phyloP scores from a whole-genome alignment of 108 stramenopile genomes.

The Pseudonitzschia delicatissima region DNA sequence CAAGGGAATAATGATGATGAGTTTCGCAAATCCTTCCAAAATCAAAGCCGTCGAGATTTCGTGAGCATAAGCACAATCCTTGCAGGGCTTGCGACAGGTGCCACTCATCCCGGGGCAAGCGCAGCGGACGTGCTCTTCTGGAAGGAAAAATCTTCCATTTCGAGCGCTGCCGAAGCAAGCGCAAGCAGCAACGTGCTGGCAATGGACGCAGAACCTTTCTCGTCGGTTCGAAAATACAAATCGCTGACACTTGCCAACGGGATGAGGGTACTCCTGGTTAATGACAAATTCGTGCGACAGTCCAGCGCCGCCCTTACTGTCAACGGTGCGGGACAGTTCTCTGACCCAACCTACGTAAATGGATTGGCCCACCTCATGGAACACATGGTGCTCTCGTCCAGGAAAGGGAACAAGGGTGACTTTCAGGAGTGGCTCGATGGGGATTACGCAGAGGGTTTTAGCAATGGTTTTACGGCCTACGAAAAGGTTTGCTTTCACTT shows the following conservation, averaged over 20 bases:
- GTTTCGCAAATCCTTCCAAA: not conserved
- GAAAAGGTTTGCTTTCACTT: constrained; percentile 82
- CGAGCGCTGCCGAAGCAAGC: too few relatives aligned
- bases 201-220: constrained; percentile 43
- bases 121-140: too few relatives aligned
- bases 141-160: too few relatives aligned
- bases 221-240: constrained; percentile 55
- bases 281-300: constrained; percentile 39
- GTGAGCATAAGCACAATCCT: constrained; percentile 1
- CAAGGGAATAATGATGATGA: not conserved
- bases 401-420: constrained; percentile 19
- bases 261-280: constrained; percentile 56
- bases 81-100: not conserved
- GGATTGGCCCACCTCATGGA: constrained; percentile 81
- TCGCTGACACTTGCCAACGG: constrained; percentile 58
- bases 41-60: constrained; percentile 15
- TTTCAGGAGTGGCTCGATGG: constrained; percentile 66
- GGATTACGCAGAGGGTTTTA: constrained; percentile 55
- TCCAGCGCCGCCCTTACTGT: constrained; percentile 60
- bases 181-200: not conserved
- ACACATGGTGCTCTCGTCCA: constrained; percentile 52
- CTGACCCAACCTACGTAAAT: constrained; percentile 52
- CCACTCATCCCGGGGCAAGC: not conserved
- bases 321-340: constrained; percentile 71
- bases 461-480: constrained; percentile 70